Base-by-base conservation (phyloP, 495 filamentous ascomycete genomes). In the Penicillium longicatenatum region DNA sequence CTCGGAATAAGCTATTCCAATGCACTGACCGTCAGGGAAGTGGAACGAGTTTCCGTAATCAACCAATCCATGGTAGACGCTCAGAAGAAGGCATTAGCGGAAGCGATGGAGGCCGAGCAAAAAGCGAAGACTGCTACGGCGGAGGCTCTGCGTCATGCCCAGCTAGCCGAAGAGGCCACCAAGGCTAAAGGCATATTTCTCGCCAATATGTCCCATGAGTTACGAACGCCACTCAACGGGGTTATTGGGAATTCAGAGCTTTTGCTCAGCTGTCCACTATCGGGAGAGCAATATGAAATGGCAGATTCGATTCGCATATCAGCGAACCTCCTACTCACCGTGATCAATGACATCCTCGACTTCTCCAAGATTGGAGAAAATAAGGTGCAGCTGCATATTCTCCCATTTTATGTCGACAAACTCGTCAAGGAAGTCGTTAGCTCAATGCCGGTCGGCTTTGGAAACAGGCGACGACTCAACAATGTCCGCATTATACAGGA, bases 331-430 rank as follows among this genome's bases (percentile, higher is more conserved):
- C 76, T 96, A 2, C 79, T 94, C 14, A 90, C 87, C 2, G 87
- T 96, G 55, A 96, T 96, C 76, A 94, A 96, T 67, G 91, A 96
- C 62, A 91, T 96, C 29, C 78, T 96, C 4, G 91, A 96, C 71
- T 94, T 92, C 65, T 92, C 89, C 39, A 90, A 92, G 66, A 84
- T 96, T 66, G 91, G 94, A 68, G 91, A 91, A 11, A 91, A 91
- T 66, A 96, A 93, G 75, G 91, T 96, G 89, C 89, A 89, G 69
- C 84, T 93, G 9, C 91, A 88, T 60, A 86, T 87, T 29, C 89
- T 92, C 54, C 87, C 89, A 3, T 81, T 94, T 61, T 90, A 88
- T 54, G 82, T 92, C 0, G 86, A 84, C 58, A 89, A 91, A 69
- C 93, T 91, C 63, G 87, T 93, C 54, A 81, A 81, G 16, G 91